A percentile compares a stretch with the other conserved stretches of the same genome.
Conservation (phyloP, 2,329 filamentous ascomycete genomes). For the Endothia cerciana region DNA sequence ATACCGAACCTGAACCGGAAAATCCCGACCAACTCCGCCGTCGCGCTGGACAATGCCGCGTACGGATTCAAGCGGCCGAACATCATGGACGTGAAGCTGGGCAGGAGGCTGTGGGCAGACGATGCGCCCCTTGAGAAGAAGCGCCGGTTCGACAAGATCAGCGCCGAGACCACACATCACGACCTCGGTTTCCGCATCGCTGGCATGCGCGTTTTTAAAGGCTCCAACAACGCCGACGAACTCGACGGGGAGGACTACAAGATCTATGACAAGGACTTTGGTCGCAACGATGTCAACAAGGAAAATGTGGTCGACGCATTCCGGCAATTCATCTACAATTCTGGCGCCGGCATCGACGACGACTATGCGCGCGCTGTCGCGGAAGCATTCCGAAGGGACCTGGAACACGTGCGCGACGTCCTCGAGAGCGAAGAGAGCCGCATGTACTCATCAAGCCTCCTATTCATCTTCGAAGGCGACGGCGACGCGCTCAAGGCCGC, state of each 20-base stretch:
- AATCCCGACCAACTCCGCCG: constrained; percentile 77
- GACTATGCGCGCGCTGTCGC: constrained; percentile 61
- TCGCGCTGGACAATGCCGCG: constrained; percentile 85
- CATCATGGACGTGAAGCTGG: constrained; percentile 92
- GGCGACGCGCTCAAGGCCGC: constrained; percentile 56
- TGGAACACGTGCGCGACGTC: constrained; percentile 56
- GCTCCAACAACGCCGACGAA: constrained; percentile 54
- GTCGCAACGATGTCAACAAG: constrained; percentile 55
- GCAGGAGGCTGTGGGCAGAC: constrained; percentile 83
- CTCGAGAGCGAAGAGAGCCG: constrained; percentile 61
- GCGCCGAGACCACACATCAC: constrained; percentile 61
- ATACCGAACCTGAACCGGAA: constrained; percentile 55
- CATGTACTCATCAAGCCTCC: constrained; percentile 66
- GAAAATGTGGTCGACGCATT: constrained; percentile 60
- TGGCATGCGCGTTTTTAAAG: constrained; percentile 67
- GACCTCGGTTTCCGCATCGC: constrained; percentile 66
- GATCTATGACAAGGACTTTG: constrained; percentile 67
- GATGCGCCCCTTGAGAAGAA: constrained; percentile 64
- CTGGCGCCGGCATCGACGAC: constrained; percentile 60
- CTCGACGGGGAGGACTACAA: constrained; percentile 60
- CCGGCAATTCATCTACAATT: constrained; percentile 61
- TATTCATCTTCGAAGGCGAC: constrained; percentile 69
- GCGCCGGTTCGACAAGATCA: constrained; percentile 62
- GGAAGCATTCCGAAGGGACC: constrained; percentile 56
- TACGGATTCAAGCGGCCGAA: constrained; percentile 83